Conservation (phyloP, 345 rosid species). For the Aethionema arabicum region DNA sequence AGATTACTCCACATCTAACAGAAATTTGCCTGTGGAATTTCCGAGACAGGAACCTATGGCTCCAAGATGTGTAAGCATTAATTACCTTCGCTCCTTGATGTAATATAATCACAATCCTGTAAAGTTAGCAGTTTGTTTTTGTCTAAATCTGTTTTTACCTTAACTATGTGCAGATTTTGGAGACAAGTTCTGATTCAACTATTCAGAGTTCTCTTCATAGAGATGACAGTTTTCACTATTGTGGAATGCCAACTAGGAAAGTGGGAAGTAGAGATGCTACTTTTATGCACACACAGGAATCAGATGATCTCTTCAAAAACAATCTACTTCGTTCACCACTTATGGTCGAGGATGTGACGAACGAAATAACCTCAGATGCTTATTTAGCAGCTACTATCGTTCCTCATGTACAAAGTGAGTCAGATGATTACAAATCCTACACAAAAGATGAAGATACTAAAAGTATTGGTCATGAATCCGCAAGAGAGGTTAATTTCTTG, state of each 20-base stretch:
- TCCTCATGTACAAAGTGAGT: conserved; percentile 46
- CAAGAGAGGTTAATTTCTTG: conserved; percentile 45
- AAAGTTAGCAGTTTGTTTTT: neutral
- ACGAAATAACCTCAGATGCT: conserved; percentile 40
- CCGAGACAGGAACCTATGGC: conserved; percentile 32
- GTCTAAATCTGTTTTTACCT: conserved; percentile 28
- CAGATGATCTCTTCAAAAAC: conserved; percentile 29
- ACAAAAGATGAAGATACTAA: conserved; percentile 36
- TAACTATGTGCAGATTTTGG: conserved; percentile 40
- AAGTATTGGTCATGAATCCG: conserved; percentile 39
- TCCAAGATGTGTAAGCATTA: conserved; percentile 45
- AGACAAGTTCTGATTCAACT: conserved; percentile 35
- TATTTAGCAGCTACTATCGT: conserved; percentile 41
- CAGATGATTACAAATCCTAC: conserved; percentile 39
- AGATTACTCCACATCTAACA: conserved; percentile 29
- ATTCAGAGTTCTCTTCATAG: conserved; percentile 28
- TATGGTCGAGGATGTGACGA: conserved; percentile 70
- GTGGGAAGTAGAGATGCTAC: conserved; percentile 34
- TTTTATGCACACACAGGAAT: conserved; percentile 35
- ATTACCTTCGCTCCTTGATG: neutral
- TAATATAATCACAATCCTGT: neutral
- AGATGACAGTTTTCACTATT: conserved; percentile 35
- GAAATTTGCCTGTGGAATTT: conserved; percentile 20
- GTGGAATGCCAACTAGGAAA: conserved; percentile 32
- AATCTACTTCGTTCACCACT: conserved; percentile 33